phyloP scores from a whole-genome alignment of 2,329 filamentous ascomycete species.

The Apiospora koreana region DNA sequence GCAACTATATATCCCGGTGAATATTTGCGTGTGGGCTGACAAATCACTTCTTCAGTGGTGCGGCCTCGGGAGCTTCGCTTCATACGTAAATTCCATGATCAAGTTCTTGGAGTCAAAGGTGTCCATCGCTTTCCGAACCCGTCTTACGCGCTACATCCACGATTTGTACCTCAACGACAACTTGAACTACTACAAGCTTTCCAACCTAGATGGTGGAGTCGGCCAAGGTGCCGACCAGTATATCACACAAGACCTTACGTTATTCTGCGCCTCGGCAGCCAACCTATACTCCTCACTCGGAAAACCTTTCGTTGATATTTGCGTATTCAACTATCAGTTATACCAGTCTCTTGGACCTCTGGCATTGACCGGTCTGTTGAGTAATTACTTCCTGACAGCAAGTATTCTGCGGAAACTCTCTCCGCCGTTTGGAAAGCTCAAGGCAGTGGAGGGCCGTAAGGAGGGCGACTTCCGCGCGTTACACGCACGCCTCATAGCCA shows the following conservation, averaged over 20 bases:
- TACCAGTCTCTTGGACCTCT: slow-evolving; percentile 88
- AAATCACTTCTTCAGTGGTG: slow-evolving; percentile 64
- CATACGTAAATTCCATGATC: slow-evolving; percentile 98
- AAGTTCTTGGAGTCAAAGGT: slow-evolving; percentile 98
- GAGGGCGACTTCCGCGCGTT: slow-evolving; percentile 94
- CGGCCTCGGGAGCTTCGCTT: slow-evolving; percentile 87
- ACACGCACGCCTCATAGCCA: slow-evolving; percentile 90
- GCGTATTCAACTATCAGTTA: slow-evolving; percentile 97
- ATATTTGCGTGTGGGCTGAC: slow-evolving; percentile 15
- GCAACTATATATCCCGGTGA: background rate
- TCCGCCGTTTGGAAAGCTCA: slow-evolving; percentile 94
- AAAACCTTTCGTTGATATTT: slow-evolving; percentile 96
- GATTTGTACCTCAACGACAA: slow-evolving; percentile 95
- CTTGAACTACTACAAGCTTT: slow-evolving; percentile 93
- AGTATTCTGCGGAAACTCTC: slow-evolving; percentile 86
- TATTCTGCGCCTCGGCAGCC: slow-evolving; percentile 92
- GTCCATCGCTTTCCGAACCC: slow-evolving; percentile 94
- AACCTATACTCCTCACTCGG: slow-evolving; percentile 93
- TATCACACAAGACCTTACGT: slow-evolving; percentile 93
- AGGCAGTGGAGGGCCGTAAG: slow-evolving; percentile 91
- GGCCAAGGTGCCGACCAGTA: slow-evolving; percentile 93
- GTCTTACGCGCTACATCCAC: slow-evolving; percentile 94
- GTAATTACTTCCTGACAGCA: slow-evolving; percentile 93
- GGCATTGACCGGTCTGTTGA: slow-evolving; percentile 80
- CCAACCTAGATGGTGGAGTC: slow-evolving; percentile 89